Base-by-base conservation (phyloP, 805 yeast species). In the Kurtzmaniella fragi region DNA sequence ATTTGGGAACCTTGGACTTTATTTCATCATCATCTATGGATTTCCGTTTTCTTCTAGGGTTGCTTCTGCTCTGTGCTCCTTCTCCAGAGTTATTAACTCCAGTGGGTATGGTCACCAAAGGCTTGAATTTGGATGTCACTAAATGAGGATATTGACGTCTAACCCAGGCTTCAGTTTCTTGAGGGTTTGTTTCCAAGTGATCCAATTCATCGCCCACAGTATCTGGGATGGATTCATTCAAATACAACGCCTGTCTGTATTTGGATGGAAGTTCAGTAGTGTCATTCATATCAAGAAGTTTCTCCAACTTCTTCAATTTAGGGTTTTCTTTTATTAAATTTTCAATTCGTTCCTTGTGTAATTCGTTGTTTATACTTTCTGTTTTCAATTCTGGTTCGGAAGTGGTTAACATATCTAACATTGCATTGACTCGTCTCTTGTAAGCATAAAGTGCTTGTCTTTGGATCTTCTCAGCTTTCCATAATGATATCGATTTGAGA, bases 221-320 rank as follows among this genome's bases (percentile, higher is more conserved):
- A 11, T 67, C 74, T 2, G 72, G 62, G 2, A 67, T 47, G 29
- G 56, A 43, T 38, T 68, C 74, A n/a, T 44, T 48, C n/a, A 65
- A 44, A 17, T 56, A 53, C 8, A 66, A 47, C 37, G 61, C 57
- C 7, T 59, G 44, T 13, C 52, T 47, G 28, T 48, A 46, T 5
- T 47, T 45, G n/a, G 49, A 49, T 13, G 50, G 47, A 5, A 61
- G 37, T 12, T 29, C 35, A 6, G 44, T 40, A 13, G 28, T 25
- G 5, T 42, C 40, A 5, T 40, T 43, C 2, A 46, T 28, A 6
- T 52, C 32, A 2, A 48, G 26, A 4, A 56, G 44, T 13, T 56
- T 59, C 15, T 35, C 36, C 4, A 60, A 47, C 2, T 46, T 35
- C 12, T 39, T 32, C 13, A 62, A 47, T 13, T 46, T 46, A 1